Base-by-base conservation (phyloP, 768 basidiomycete genomes). In the Rhodosporidiobolus odoratus region DNA sequence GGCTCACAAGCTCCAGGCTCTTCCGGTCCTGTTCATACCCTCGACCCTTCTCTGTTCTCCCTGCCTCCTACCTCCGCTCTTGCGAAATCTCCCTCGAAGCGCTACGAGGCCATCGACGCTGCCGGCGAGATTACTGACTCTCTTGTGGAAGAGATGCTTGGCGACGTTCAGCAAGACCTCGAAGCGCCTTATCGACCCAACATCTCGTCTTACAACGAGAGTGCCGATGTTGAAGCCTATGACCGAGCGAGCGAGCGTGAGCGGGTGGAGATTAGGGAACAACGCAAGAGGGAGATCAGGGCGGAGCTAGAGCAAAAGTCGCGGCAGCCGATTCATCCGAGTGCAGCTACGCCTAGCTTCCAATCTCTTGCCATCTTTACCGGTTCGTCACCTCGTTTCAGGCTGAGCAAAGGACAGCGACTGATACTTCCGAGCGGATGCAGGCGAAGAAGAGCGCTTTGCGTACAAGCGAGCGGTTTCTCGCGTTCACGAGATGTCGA, bases 401-500 rank as follows among this genome's bases (percentile, higher is more conserved):
- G 21, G 17, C 32, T 34, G 27, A 25, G 21, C n/a, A 27, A 9
- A 4, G 16, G 5, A n/a, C 25, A 4, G 9, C 17, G 1, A 8
- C 25, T 6, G 2, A 3, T 27, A 2, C 23, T n/a, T 34, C 34
- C 35, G 15, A 6, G 4, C 17, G 9, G 16, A 32, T 15, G 53
- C 58, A 74, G 75, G 84, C 23, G 81, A 86, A 76, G 86, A 87
- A 73, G 86, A 87, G 77, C 82, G 84, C 43, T 86, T 87, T 75
- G 85, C 85, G 2, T 87, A 84, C 81, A 85, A 85, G 79, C 83
- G 86, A 48, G 86, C 86, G 2, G 82, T 86, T 27, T 86, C 85
- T 21, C 81, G 85, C 34, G 78, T 87, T 27, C 78, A 83, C 66
- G 85, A 87, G 78, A 86, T 86, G 84, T 84, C 84, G 25, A 72